These are phyloP conservation scores for Aschersonia sp. DNA, from an alignment of 2,329 filamentous ascomycete species.

Conservation along the genomic window DNA sequence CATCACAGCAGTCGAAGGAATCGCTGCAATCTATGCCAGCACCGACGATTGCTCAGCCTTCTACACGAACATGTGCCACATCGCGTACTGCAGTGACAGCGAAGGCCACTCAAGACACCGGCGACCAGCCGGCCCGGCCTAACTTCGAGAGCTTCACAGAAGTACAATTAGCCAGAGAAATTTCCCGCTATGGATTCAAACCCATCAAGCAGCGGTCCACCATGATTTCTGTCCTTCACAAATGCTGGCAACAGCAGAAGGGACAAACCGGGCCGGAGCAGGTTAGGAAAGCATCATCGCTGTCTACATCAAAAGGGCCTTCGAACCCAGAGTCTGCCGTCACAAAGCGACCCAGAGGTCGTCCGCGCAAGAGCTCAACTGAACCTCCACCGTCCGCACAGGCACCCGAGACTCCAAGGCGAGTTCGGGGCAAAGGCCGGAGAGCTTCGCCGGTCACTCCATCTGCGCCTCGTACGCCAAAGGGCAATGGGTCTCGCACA, in stretches of 20 bases:
- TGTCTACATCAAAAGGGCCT: not conserved
- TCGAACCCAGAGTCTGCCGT: not conserved
- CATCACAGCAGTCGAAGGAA: too few relatives aligned
- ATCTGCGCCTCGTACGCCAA: not conserved
- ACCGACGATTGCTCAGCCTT: too few relatives aligned
- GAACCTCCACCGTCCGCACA: slow-evolving; percentile 21
- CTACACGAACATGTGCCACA: too few relatives aligned
- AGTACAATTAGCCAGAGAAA: slow-evolving; percentile 43
- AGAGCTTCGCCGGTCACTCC: slow-evolving; percentile 14
- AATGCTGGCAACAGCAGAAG: slow-evolving; percentile 55
- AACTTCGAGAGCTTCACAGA: slow-evolving; percentile 49
- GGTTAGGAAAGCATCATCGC: slow-evolving; percentile 6
- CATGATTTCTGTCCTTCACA: slow-evolving; percentile 55
- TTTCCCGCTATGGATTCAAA: slow-evolving; percentile 59
- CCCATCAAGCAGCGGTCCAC: slow-evolving; percentile 50
- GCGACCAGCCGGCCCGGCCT: slow-evolving; percentile 22
- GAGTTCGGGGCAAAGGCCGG: slow-evolving; percentile 24
- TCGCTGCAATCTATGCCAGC: too few relatives aligned
- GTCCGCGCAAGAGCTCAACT: slow-evolving; percentile 17
- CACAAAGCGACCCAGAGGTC: slow-evolving; percentile 16
- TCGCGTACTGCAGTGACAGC: not conserved
- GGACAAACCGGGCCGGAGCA: slow-evolving; percentile 7
- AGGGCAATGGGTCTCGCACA: not conserved
- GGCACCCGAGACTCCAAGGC: slow-evolving; percentile 18
- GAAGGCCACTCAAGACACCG: not conserved